Conservation (phyloP, 192 early-diverging fungal genomes). For the Gryganskiella cystojenkinii region DNA sequence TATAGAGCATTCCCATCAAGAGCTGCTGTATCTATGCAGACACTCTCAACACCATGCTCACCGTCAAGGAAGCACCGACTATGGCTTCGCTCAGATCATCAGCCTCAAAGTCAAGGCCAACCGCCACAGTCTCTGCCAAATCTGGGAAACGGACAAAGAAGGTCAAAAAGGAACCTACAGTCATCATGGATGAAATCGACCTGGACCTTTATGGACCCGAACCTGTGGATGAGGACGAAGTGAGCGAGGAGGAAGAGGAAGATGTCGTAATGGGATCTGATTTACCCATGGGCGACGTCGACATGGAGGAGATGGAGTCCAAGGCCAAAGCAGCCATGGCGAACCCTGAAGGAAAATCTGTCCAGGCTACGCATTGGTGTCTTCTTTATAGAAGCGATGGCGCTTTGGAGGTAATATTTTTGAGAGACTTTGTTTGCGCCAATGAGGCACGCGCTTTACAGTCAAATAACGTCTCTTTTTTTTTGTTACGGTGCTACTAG, state of each 20-base stretch:
- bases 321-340: slow-evolving; percentile 30
- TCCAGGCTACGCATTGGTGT: slow-evolving; percentile 71
- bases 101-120: not conserved
- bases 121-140: not conserved
- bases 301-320: slow-evolving; percentile 39
- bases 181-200: slow-evolving; percentile 45
- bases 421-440: not conserved
- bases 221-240: slow-evolving; percentile 50
- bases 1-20: slow-evolving; percentile 32
- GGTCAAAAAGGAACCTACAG: slow-evolving; percentile 14
- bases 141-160: slow-evolving; percentile 26
- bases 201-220: slow-evolving; percentile 49
- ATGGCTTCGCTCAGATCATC: slow-evolving; percentile 41
- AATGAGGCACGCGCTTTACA: not conserved
- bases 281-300: slow-evolving; percentile 40
- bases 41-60: slow-evolving; percentile 21
- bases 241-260: slow-evolving; percentile 64
- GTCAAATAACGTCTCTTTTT: too few species aligned
- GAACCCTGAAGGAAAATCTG: slow-evolving; percentile 43
- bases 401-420: slow-evolving; percentile 63
- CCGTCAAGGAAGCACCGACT: slow-evolving; percentile 39
- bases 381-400: slow-evolving; percentile 72
- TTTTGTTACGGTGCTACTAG: slow-evolving; percentile 22
- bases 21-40: slow-evolving; percentile 48
- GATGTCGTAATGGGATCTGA: slow-evolving; percentile 56